Conservation (phyloP, 2,329 filamentous ascomycete species). For the Boeremia exigua region DNA sequence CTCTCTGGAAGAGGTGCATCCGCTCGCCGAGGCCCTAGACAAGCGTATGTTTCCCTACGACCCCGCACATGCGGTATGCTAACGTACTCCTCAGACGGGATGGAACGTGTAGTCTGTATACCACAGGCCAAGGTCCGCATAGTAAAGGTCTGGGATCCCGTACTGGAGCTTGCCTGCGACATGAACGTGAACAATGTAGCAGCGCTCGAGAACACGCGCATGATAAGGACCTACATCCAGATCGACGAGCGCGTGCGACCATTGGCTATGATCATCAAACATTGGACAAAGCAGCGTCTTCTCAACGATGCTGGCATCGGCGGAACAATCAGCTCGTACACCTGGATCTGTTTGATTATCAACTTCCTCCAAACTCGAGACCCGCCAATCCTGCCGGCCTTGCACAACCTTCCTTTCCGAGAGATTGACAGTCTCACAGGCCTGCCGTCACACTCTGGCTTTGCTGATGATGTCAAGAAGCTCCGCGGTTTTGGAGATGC, state of each 20-base stretch:
- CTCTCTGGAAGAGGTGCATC: slow-evolving; percentile 86
- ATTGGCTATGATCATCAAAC: slow-evolving; percentile 94
- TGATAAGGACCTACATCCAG: slow-evolving; percentile 97
- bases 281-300: slow-evolving; percentile 93
- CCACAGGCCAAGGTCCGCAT: slow-evolving; percentile 96
- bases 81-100: slow-evolving; percentile 73
- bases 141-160: slow-evolving; percentile 98
- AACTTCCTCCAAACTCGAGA: slow-evolving; percentile 90
- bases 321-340: slow-evolving; percentile 95
- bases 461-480: slow-evolving; percentile 83
- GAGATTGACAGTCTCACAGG: slow-evolving; percentile 69
- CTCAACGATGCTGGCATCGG: slow-evolving; percentile 96
- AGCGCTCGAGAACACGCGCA: slow-evolving; percentile 92
- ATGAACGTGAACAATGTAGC: slow-evolving; percentile 99
- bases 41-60: slow-evolving; percentile 64
- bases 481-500: slow-evolving; percentile 75
- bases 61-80: neutral
- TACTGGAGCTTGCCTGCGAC: slow-evolving; percentile 86
- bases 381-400: slow-evolving; percentile 81
- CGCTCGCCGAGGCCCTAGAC: slow-evolving; percentile 83
- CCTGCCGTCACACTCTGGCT: slow-evolving; percentile 66
- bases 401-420: slow-evolving; percentile 76
- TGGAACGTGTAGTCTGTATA: slow-evolving; percentile 95
- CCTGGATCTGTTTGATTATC: slow-evolving; percentile 98
- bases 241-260: slow-evolving; percentile 89